Percentiles rank a stretch among this genome's conserved stretches.
phyloP scores from a whole-genome alignment of 1,284 basidiomycete species.

The Microbotryum lychnidis-dioicae region DNA sequence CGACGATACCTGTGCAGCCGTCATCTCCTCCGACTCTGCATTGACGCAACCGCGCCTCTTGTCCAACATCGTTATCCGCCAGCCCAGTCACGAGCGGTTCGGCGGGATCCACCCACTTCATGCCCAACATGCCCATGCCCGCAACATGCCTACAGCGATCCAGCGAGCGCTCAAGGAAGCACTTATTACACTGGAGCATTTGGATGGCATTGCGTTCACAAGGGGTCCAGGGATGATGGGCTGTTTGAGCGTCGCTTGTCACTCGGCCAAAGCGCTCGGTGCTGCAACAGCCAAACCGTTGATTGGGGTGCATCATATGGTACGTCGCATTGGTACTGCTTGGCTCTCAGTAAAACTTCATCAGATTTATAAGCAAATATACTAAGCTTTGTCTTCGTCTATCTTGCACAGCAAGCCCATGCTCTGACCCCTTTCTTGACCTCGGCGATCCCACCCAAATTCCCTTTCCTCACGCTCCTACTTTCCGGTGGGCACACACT shows the following conservation, averaged over 20 bases:
- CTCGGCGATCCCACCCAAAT: slow-evolving; percentile 45
- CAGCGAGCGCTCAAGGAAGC: slow-evolving; percentile 59
- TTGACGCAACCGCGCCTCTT: slow-evolving; percentile 46
- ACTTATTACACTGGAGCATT: slow-evolving; percentile 50
- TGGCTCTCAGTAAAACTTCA: not conserved
- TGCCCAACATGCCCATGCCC: slow-evolving; percentile 43
- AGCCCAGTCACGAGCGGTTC: slow-evolving; percentile 60
- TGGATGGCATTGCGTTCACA: slow-evolving; percentile 84
- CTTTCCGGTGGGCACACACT: slow-evolving; percentile 87
- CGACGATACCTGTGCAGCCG: slow-evolving; percentile 79
- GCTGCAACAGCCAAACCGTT: slow-evolving; percentile 66
- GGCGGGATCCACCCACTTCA: slow-evolving; percentile 75
- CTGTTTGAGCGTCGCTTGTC: slow-evolving; percentile 66
- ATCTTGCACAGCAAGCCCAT: slow-evolving; percentile 65
- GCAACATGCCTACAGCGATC: slow-evolving; percentile 69
- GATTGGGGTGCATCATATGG: slow-evolving; percentile 91
- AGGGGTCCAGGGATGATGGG: slow-evolving; percentile 79
- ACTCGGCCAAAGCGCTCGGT: slow-evolving; percentile 71
- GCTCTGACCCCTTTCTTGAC: slow-evolving; percentile 78
- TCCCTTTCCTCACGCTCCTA: slow-evolving; percentile 79
- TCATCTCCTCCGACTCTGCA: slow-evolving; percentile 58
- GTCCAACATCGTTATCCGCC: slow-evolving; percentile 73
- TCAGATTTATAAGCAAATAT: no score
- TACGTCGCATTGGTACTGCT: slow-evolving; percentile 38
- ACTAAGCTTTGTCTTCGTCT: not conserved